Percentiles rank a stretch among this genome's conserved stretches.
These are phyloP conservation scores for Tolypocladium amazonense DNA, from an alignment of 2,329 filamentous ascomycete genomes.

Conservation along the genomic window DNA sequence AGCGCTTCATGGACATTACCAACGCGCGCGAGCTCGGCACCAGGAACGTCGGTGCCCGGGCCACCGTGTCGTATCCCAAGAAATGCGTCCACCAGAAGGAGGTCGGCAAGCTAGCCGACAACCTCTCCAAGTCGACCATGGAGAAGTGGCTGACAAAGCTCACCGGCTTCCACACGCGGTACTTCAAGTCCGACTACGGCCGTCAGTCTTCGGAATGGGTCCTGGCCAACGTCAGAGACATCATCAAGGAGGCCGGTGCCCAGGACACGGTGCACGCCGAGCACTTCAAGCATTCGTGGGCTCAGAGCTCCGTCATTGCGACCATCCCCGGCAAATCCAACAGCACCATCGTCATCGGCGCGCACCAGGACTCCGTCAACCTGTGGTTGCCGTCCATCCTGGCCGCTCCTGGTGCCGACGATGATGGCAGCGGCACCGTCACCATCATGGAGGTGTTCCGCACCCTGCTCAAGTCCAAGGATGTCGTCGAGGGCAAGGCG, in stretches of 20 bases:
- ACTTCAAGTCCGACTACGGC: conserved; percentile 71
- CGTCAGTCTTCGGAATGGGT: conserved; percentile 84
- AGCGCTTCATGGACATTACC: conserved; percentile 93
- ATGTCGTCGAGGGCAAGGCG: conserved; percentile 59
- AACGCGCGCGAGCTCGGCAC: conserved; percentile 51
- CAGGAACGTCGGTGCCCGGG: conserved; percentile 19
- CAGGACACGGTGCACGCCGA: conserved; percentile 56
- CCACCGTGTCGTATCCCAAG: conserved; percentile 50
- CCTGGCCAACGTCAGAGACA: conserved; percentile 59
- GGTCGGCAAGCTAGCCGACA: conserved; percentile 54
- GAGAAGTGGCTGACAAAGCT: conserved; percentile 66
- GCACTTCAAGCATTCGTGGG: conserved; percentile 75
- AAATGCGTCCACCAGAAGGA: conserved; percentile 54
- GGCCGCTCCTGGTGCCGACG: conserved; percentile 84
- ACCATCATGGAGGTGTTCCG: conserved; percentile 90
- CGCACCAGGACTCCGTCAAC: conserved; percentile 94
- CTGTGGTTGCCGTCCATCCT: conserved; percentile 77
- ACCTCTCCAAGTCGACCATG: conserved; percentile 69
- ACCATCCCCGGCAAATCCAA: conserved; percentile 79
- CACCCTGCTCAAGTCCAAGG: conserved; percentile 62
- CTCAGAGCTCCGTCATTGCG: conserved; percentile 83
- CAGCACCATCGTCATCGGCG: conserved; percentile 79
- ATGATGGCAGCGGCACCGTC: conserved; percentile 86
- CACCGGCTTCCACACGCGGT: conserved; percentile 70
- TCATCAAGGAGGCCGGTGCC: conserved; percentile 62